Percentiles rank a stretch among this genome's conserved stretches.
Conservation (phyloP, 805 yeast genomes). For the Zygosaccharomyces siamensis region DNA sequence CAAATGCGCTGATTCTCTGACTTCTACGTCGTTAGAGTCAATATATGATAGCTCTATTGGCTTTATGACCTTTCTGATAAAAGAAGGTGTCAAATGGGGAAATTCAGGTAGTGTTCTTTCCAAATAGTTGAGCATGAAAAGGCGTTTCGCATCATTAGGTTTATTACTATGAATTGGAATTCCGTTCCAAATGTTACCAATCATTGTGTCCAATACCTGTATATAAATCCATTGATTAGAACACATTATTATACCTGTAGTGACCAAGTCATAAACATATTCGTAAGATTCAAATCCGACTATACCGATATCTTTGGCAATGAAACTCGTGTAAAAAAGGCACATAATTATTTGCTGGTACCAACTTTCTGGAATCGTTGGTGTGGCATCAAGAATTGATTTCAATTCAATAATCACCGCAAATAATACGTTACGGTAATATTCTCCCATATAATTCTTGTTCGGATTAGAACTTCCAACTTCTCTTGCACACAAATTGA, state of each 20-base stretch:
- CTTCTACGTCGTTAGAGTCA: slow-evolving; percentile 8
- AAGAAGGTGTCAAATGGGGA: background rate
- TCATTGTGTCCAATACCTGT: slow-evolving; percentile 15
- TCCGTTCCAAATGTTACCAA: slow-evolving; percentile 10
- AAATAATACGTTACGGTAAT: slow-evolving; percentile 21
- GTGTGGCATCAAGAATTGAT: slow-evolving; percentile 13
- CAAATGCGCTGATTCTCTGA: slow-evolving; percentile 26
- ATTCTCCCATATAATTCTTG: slow-evolving; percentile 14
- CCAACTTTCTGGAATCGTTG: slow-evolving; percentile 10
- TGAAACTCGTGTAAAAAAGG: slow-evolving; percentile 24
- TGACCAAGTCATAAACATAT: slow-evolving; percentile 20
- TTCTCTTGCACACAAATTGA: slow-evolving; percentile 17
- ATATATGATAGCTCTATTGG: slow-evolving; percentile 15
- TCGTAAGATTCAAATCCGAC: slow-evolving; percentile 29
- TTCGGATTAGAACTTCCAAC: slow-evolving; percentile 6
- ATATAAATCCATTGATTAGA: slow-evolving; percentile 1
- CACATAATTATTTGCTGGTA: slow-evolving; percentile 15
- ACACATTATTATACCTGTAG: slow-evolving; percentile 11
- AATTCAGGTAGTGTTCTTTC: slow-evolving; percentile 17
- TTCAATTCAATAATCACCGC: slow-evolving; percentile 18
- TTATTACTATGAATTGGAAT: slow-evolving; percentile 11
- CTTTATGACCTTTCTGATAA: slow-evolving; percentile 9
- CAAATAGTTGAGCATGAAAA: slow-evolving; percentile 24
- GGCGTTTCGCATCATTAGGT: slow-evolving; percentile 20
- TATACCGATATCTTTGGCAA: slow-evolving; percentile 21